These are phyloP conservation scores for Vinca minor DNA, from an alignment of 257 asterid genomes.

Conservation along the genomic window DNA sequence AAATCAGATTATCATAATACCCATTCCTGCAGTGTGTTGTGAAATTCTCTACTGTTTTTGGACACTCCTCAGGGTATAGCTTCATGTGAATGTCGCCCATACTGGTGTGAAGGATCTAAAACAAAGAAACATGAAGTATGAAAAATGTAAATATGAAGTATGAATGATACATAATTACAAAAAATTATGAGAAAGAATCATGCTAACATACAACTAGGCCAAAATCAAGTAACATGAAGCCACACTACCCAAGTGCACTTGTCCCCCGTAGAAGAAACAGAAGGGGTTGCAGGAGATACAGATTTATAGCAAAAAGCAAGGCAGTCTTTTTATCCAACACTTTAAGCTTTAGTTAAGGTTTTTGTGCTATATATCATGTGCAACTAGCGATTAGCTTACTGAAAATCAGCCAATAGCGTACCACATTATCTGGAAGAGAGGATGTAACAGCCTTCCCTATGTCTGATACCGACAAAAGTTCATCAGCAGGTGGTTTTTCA, in stretches of 20 bases:
- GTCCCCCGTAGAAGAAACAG: not conserved
- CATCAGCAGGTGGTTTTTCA: slow-evolving; percentile 96
- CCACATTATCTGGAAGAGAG: slow-evolving; percentile 96
- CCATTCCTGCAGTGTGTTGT: slow-evolving; percentile 96
- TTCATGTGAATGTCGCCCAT: slow-evolving; percentile 97
- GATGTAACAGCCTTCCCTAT: slow-evolving; percentile 78
- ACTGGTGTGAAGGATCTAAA: slow-evolving; percentile 81
- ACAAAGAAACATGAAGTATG: slow-evolving; percentile 13
- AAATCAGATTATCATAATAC: slow-evolving; percentile 86
- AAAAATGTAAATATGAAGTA: not conserved
- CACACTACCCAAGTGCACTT: no score
- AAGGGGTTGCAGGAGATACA: no score
- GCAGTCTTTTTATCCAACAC: not conserved
- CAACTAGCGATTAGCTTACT: not conserved
- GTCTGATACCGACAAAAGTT: slow-evolving; percentile 86
- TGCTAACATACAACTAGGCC: not conserved
- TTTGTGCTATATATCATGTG: not conserved
- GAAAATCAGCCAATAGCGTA: slow-evolving; percentile 29
- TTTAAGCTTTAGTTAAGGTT: not conserved
- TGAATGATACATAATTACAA: not conserved
- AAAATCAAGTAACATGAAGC: not conserved
- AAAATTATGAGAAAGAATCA: not conserved
- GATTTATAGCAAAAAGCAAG: not conserved
- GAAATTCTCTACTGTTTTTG: slow-evolving; percentile 94
- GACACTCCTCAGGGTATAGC: slow-evolving; percentile 96